phyloP scores from a whole-genome alignment of 2,329 filamentous ascomycete genomes.

The Geoglossum cookeanum region DNA sequence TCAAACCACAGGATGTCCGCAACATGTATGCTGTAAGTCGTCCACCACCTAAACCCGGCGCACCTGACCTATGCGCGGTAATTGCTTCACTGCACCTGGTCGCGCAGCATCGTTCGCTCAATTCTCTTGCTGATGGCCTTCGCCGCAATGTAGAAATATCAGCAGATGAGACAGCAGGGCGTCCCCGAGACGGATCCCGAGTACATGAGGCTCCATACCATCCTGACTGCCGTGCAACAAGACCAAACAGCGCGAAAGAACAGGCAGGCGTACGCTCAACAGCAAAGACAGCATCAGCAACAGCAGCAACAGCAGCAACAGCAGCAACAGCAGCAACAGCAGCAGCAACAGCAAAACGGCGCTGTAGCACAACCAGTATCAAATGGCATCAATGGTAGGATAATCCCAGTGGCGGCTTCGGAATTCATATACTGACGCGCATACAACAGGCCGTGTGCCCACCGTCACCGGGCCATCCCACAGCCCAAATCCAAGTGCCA shows the following conservation, averaged over 20 bases:
- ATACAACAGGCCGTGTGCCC: not conserved
- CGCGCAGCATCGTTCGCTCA: constrained; percentile 2
- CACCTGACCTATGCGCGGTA: constrained; percentile 5
- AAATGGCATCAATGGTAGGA: constrained; percentile 17
- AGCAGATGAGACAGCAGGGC: constrained; percentile 72
- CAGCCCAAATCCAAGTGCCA: not conserved
- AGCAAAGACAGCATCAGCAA: constrained; percentile 26
- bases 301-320: constrained; percentile 23
- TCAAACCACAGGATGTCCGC: constrained; percentile 61
- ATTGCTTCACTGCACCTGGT: constrained; percentile 3
- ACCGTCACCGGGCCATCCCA: not conserved
- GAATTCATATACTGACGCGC: not conserved
- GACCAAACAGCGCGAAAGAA: constrained; percentile 40
- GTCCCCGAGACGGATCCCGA: constrained; percentile 71
- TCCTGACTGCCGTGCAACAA: constrained; percentile 53
- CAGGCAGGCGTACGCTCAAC: constrained; percentile 27
- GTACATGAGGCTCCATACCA: constrained; percentile 61
- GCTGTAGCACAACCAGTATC: constrained; percentile 16
- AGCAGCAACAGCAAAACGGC: constrained; percentile 11
- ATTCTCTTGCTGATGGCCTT: constrained; percentile 8
- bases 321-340: constrained; percentile 17
- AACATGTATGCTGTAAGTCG: constrained; percentile 46
- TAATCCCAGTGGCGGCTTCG: not conserved
- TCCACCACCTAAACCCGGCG: not conserved
- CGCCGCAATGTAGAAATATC: constrained; percentile 49